A percentile compares a stretch with the other conserved stretches of the same genome.
Evolutionary conservation across 2,329 filamentous ascomycete genomes (phyloP).

Genomic region (Talaromyces sp.): DNA sequence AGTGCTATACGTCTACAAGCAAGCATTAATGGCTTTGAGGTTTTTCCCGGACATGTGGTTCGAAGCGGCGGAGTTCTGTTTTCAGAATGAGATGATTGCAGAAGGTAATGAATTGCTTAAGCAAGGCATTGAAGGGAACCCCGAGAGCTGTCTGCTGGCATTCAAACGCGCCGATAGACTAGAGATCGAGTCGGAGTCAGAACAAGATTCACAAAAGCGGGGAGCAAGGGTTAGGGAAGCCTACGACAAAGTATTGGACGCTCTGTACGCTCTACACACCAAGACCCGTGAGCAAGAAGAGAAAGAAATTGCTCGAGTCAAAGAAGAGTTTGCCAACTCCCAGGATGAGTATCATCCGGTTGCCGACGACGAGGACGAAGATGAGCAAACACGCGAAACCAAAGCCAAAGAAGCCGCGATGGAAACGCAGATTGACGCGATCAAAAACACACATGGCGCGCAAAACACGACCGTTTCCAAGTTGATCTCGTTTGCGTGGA

Average conservation of each 20-base stretch:
- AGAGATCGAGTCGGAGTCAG: conserved; percentile 69
- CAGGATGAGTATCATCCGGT: conserved; percentile 34
- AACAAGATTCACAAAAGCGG: conserved; percentile 62
- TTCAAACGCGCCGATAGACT: conserved; percentile 86
- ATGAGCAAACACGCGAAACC: conserved; percentile 44
- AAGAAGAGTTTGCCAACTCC: conserved; percentile 47
- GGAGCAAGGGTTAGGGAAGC: conserved; percentile 74
- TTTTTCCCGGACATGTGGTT: conserved; percentile 98
- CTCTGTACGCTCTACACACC: conserved; percentile 80
- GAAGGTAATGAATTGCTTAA: conserved; percentile 75
- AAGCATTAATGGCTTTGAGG: conserved; percentile 84
- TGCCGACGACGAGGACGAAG: conserved; percentile 50
- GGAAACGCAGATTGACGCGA: conserved; percentile 51
- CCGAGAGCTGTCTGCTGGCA: conserved; percentile 84
- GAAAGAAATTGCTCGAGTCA: conserved; percentile 52
- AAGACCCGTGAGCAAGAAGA: conserved; percentile 64
- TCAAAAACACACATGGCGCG: conserved; percentile 61
- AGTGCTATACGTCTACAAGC: conserved; percentile 85
- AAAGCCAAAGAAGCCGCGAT: conserved; percentile 49
- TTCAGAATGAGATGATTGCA: conserved; percentile 65
- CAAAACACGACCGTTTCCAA: conserved; percentile 74
- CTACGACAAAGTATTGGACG: conserved; percentile 75
- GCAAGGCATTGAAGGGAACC: conserved; percentile 81
- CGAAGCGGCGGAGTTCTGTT: conserved; percentile 89
- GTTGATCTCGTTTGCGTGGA: conserved; percentile 90